Conservation (phyloP, 768 basidiomycete species). For the Rhodotorula toruloides region DNA sequence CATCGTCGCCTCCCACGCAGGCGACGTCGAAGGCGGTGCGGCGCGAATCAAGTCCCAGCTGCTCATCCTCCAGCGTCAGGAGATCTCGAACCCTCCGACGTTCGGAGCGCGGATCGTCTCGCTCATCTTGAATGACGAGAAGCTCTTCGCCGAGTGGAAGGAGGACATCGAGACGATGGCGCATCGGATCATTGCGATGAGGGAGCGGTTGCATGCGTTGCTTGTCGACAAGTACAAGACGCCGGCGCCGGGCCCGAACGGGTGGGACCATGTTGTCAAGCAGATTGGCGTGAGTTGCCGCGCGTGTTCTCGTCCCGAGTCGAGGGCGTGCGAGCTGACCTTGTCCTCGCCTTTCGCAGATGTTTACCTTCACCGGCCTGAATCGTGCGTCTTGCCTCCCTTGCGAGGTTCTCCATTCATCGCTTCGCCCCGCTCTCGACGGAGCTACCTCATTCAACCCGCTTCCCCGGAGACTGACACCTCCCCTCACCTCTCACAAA, state of each 20-base stretch:
- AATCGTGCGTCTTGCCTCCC: slow-evolving; percentile 42
- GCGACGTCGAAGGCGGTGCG: slow-evolving; percentile 62
- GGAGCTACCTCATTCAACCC: too few relatives aligned
- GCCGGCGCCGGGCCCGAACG: slow-evolving; percentile 50
- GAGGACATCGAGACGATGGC: slow-evolving; percentile 60
- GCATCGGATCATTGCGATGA: slow-evolving; percentile 85
- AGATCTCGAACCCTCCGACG: slow-evolving; percentile 96
- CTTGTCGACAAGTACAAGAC: slow-evolving; percentile 75
- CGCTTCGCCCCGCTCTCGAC: too few relatives aligned
- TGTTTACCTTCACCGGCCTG: slow-evolving; percentile 74
- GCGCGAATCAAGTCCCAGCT: slow-evolving; percentile 88
- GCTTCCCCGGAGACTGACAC: slow-evolving; percentile 51
- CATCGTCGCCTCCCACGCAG: slow-evolving; percentile 49
- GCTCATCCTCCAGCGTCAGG: slow-evolving; percentile 88
- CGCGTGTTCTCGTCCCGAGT: background rate
- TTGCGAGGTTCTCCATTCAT: too few relatives aligned
- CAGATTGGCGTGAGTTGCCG: slow-evolving; percentile 78
- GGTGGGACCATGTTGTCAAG: slow-evolving; percentile 86
- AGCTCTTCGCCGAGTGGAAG: slow-evolving; percentile 81
- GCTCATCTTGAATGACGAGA: slow-evolving; percentile 63
- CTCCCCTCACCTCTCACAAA: background rate
- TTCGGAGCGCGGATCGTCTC: slow-evolving; percentile 74
- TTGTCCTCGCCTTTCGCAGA: background rate
- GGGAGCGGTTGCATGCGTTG: slow-evolving; percentile 71
- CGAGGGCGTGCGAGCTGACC: background rate